phyloP scores from a whole-genome alignment of 1,139 yeast species.

The Yamadazyma trypodendri region DNA sequence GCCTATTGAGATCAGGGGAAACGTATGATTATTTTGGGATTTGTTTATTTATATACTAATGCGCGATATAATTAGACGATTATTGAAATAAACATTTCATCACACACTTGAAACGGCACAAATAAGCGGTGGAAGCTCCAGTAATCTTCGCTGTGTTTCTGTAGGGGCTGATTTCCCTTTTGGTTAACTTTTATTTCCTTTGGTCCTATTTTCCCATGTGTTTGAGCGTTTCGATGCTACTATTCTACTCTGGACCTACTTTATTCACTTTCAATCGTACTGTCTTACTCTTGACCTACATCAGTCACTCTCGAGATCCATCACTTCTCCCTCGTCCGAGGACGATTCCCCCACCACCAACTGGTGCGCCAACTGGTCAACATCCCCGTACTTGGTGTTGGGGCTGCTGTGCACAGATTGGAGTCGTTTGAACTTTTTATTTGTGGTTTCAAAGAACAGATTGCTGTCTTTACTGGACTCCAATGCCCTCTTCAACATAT shows the following conservation, averaged over 20 bases:
- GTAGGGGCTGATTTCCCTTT: no score
- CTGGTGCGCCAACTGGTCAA: slow-evolving; percentile 36
- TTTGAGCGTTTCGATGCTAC: not conserved
- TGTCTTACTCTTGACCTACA: no score
- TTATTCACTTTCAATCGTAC: no score
- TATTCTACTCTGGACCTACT: no score
- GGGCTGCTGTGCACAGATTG: slow-evolving; percentile 10
- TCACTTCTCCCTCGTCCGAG: slow-evolving; percentile 58
- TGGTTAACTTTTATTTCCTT: no score
- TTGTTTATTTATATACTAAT: not conserved
- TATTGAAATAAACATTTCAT: not conserved
- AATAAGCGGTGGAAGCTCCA: no score
- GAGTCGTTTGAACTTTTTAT: slow-evolving; percentile 9
- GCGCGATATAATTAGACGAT: slow-evolving; percentile 2
- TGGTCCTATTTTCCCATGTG: no score
- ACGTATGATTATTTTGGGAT: no score
- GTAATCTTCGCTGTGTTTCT: no score
- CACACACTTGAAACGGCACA: not conserved
- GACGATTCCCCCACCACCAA: slow-evolving; percentile 53
- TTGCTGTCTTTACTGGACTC: slow-evolving; percentile 53
- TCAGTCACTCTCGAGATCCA: slow-evolving; percentile 64
- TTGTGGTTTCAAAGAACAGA: slow-evolving; percentile 24
- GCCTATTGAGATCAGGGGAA: no score
- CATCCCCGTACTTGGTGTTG: slow-evolving; percentile 19
- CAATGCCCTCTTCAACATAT: slow-evolving; percentile 75